Conservation (phyloP, 495 filamentous ascomycete genomes). For the Aspergillus kassunensis region DNA sequence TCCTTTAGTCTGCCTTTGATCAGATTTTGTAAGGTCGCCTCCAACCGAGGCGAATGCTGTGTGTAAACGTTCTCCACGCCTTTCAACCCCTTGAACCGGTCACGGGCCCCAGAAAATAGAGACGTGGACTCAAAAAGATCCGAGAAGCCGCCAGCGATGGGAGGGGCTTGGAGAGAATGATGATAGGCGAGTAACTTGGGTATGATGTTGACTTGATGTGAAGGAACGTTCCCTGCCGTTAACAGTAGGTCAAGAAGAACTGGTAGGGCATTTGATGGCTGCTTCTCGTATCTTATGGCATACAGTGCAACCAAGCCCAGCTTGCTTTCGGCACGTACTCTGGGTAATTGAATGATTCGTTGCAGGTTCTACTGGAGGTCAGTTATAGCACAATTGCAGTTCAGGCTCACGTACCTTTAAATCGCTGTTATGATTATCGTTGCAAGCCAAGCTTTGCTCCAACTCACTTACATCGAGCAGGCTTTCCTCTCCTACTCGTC, state of each 20-base stretch:
- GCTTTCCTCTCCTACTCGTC: constrained; percentile 76
- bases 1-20: constrained; percentile 86
- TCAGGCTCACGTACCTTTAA: constrained; percentile 61
- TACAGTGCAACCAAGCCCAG: constrained; percentile 86
- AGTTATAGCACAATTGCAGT: background rate
- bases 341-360: constrained; percentile 70
- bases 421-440: constrained; percentile 86
- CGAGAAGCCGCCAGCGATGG: constrained; percentile 68
- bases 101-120: constrained; percentile 84
- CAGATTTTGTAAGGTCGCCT: constrained; percentile 82
- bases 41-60: constrained; percentile 86
- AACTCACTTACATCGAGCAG: constrained; percentile 92
- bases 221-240: constrained; percentile 68
- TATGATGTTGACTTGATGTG: constrained; percentile 69
- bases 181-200: constrained; percentile 77
- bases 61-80: constrained; percentile 99
- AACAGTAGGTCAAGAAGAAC: constrained; percentile 80
- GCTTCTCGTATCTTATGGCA: constrained; percentile 83
- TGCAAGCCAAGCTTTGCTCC: constrained; percentile 94
- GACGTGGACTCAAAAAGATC: constrained; percentile 90
- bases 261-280: constrained; percentile 72
- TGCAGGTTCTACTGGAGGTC: constrained; percentile 63
- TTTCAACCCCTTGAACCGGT: constrained; percentile 90
- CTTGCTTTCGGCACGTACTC: constrained; percentile 73
- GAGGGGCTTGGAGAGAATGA: constrained; percentile 70